These are phyloP conservation scores for Colletotrichum higginsianum DNA, from an alignment of 2,329 filamentous ascomycete species.

Conservation along the genomic window DNA sequence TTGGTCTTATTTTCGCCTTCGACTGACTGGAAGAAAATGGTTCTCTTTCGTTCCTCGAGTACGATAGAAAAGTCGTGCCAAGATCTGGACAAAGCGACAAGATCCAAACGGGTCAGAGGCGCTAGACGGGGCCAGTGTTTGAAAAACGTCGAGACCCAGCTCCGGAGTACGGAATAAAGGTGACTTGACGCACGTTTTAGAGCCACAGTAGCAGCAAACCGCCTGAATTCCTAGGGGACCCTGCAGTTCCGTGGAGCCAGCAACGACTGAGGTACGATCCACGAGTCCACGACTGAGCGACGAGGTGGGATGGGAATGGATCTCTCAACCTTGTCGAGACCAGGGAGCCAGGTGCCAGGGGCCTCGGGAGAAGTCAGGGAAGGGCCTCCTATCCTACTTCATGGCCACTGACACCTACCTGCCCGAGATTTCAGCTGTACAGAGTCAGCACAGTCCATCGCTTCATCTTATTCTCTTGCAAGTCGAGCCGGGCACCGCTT, in stretches of 20 bases:
- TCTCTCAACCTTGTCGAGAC: slow-evolving; percentile 5
- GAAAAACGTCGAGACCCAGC: slow-evolving; percentile 35
- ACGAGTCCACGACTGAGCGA: slow-evolving; percentile 19
- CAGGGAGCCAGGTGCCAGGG: background rate
- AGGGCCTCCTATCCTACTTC: slow-evolving; percentile 25
- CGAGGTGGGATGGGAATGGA: slow-evolving; percentile 6
- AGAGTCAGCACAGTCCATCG: background rate
- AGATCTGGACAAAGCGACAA: slow-evolving; percentile 8
- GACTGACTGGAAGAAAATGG: background rate
- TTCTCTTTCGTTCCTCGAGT: background rate
- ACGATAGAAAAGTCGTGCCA: slow-evolving; percentile 8
- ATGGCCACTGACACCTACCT: slow-evolving; percentile 2
- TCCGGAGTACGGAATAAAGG: slow-evolving; percentile 31
- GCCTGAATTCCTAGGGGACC: slow-evolving; percentile 22
- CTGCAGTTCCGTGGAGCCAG: slow-evolving; percentile 28
- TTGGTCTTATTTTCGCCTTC: background rate
- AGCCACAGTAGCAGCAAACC: slow-evolving; percentile 30
- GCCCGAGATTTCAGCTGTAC: background rate
- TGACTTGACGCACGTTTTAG: slow-evolving; percentile 40
- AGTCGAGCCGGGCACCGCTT: slow-evolving; percentile 2
- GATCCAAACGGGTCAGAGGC: slow-evolving; percentile 16
- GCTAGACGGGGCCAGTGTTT: slow-evolving; percentile 40
- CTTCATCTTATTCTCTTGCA: slow-evolving; percentile 6
- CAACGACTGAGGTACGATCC: background rate
- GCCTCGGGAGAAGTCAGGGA: slow-evolving; percentile 9